A percentile compares a stretch with the other conserved stretches of the same genome.
phyloP scores from a whole-genome alignment of 768 basidiomycete genomes.

The Paxillus involutus region DNA sequence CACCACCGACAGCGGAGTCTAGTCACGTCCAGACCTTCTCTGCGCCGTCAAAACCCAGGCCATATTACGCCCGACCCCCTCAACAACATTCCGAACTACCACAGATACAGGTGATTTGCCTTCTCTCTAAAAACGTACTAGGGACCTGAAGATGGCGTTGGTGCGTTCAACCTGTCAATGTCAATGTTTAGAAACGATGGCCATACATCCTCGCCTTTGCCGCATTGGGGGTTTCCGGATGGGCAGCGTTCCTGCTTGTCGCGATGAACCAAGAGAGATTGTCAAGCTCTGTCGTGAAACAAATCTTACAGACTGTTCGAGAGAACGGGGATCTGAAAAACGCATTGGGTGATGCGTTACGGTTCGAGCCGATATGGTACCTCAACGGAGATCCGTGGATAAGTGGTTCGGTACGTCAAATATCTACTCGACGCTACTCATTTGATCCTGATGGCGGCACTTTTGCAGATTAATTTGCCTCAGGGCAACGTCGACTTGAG shows the following conservation, averaged over 20 bases:
- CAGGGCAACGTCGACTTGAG: constrained; percentile 79
- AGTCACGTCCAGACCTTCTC: constrained; percentile 38
- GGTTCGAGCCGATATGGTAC: constrained; percentile 42
- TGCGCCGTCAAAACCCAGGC: constrained; percentile 42
- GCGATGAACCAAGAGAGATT: constrained; percentile 78
- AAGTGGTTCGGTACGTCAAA: constrained; percentile 56
- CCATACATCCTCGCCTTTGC: constrained; percentile 52
- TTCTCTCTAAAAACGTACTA: too few species aligned
- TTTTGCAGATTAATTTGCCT: constrained; percentile 61
- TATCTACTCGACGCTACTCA: neutral
- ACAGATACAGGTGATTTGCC: constrained; percentile 36
- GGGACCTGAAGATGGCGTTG: neutral
- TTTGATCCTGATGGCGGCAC: neutral
- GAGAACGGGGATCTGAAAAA: constrained; percentile 49
- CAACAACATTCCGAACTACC: constrained; percentile 40
- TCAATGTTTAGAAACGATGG: constrained; percentile 44
- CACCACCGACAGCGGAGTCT: constrained; percentile 27
- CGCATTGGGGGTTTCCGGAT: constrained; percentile 55
- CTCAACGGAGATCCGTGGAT: constrained; percentile 77
- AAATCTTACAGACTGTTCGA: constrained; percentile 60
- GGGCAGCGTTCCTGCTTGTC: constrained; percentile 68
- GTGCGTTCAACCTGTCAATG: neutral
- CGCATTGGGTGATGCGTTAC: constrained; percentile 58
- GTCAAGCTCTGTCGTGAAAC: constrained; percentile 71
- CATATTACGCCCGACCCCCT: constrained; percentile 43